phyloP scores from a whole-genome alignment of 345 rosid genomes.

The Nephelium lappaceum region DNA sequence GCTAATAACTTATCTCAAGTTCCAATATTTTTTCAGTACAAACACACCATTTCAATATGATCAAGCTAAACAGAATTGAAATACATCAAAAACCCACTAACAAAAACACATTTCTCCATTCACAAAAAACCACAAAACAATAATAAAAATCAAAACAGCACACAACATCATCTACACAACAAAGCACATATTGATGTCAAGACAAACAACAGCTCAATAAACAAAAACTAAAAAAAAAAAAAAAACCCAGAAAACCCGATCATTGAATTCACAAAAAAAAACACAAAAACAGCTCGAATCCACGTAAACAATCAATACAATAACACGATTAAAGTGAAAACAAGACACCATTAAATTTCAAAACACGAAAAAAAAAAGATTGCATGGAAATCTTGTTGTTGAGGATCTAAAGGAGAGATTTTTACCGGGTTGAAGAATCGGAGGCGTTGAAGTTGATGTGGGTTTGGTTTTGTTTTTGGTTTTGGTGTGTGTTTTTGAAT shows the following conservation, averaged over 20 bases:
- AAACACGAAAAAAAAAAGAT: background rate
- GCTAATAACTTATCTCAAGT: background rate
- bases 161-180: background rate
- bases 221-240: background rate
- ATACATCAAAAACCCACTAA: slow-evolving; percentile 1
- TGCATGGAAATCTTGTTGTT: background rate
- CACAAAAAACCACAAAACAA: background rate
- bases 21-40: background rate
- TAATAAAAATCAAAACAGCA: background rate
- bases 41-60: background rate
- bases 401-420: background rate
- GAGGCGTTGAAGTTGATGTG: background rate
- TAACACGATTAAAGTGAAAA: background rate
- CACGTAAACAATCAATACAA: slow-evolving; percentile 2
- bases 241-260: slow-evolving; percentile 4
- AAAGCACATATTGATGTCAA: background rate
- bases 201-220: background rate
- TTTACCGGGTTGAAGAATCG: slow-evolving; percentile 1
- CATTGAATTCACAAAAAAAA: background rate
- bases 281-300: slow-evolving; percentile 17
- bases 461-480: background rate
- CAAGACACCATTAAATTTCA: background rate
- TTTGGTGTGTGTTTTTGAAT: background rate
- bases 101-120: background rate
- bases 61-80: background rate